Base-by-base conservation (phyloP, 352 stramenopile species). In the Lagenidium giganteum region DNA sequence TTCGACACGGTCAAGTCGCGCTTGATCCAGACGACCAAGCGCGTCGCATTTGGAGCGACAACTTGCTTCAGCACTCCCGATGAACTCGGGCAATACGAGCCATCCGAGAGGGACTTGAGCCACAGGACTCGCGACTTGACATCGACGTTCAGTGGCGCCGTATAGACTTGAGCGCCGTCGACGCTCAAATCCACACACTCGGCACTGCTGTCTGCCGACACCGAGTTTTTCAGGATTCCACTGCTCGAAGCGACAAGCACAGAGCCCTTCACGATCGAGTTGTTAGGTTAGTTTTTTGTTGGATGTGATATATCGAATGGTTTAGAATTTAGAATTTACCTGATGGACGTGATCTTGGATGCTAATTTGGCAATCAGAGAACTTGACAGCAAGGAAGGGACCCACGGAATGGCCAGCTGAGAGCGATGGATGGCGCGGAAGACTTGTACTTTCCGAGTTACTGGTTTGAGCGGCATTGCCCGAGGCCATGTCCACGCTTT, bases 331-430 rank as follows among this genome's bases (percentile, higher is more conserved):
- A 5, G 6, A 5, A 12, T 3, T 27, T 53, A 79, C 67, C 64
- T 90, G 89, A 50, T 85, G 57, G 4, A 52, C 20, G 11, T 71
- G 56, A 26, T 90, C 76, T 56, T 88, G 77, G n/a, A 88, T 27
- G 35, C 57, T 87, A 24, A 90, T 68, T 54, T 93, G 80, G 16
- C 62, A 81, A 42, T 93, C 80, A 49, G 83, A 61, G 22, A 90
- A 86, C 21, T 79, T 78, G 8, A 90, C 64, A 34, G 83, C 70
- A 11, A 90, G 51, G 29, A 85, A 86, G 2, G 71, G 60, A n/a
- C n/a, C n/a, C n/a, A n/a, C n/a, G n/a, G n/a, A n/a, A n/a, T n/a
- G n/a, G n/a, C n/a, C n/a, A n/a, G n/a, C n/a, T 7, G 79, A 55
- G 7, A 73, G n/a, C n/a, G n/a, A n/a, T n/a, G n/a, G 16, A n/a